Evolutionary conservation across 768 basidiomycete genomes (phyloP).

Genomic region (Lactifluus volemus): DNA sequence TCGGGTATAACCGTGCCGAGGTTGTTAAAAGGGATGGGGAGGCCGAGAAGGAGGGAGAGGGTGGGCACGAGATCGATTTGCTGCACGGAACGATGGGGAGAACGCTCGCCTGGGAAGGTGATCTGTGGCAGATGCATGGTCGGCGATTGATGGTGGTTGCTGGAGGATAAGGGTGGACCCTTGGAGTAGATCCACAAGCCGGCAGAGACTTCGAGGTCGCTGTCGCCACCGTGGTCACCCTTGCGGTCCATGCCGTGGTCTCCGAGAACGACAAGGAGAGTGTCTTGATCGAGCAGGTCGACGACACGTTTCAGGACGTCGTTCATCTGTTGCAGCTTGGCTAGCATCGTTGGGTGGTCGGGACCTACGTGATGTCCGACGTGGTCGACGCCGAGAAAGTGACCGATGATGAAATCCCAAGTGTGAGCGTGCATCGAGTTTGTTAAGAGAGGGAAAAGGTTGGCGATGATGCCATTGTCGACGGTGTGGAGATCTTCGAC

Average conservation of each 20-base stretch:
- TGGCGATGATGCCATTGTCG: constrained; percentile 78
- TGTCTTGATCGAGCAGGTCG: constrained; percentile 69
- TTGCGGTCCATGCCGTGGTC: constrained; percentile 96
- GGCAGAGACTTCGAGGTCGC: constrained; percentile 71
- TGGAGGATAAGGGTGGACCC: constrained; percentile 38
- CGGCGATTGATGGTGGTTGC: constrained; percentile 7
- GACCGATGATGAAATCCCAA: constrained; percentile 88
- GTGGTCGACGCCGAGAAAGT: constrained; percentile 94
- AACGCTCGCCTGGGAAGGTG: constrained; percentile 49
- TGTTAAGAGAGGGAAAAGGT: constrained; percentile 74
- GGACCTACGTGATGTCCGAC: constrained; percentile 93
- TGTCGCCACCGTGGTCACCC: constrained; percentile 95
- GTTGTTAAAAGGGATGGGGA: constrained; percentile 94
- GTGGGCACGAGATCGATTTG: constrained; percentile 94
- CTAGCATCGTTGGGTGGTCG: constrained; percentile 74
- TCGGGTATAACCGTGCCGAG: constrained; percentile 90
- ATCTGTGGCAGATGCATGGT: constrained; percentile 44
- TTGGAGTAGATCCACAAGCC: constrained; percentile 94
- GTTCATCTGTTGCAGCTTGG: constrained; percentile 87
- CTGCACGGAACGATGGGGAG: constrained; percentile 58
- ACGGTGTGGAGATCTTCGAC: constrained; percentile 97
- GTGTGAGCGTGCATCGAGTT: constrained; percentile 30
- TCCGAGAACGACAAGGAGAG: constrained; percentile 83
- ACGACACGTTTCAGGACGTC: constrained; percentile 66
- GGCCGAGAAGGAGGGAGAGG: constrained; percentile 78